These are phyloP conservation scores for Silene noctiflora DNA, from an alignment of 179 eudicot species.

Conservation along the genomic window DNA sequence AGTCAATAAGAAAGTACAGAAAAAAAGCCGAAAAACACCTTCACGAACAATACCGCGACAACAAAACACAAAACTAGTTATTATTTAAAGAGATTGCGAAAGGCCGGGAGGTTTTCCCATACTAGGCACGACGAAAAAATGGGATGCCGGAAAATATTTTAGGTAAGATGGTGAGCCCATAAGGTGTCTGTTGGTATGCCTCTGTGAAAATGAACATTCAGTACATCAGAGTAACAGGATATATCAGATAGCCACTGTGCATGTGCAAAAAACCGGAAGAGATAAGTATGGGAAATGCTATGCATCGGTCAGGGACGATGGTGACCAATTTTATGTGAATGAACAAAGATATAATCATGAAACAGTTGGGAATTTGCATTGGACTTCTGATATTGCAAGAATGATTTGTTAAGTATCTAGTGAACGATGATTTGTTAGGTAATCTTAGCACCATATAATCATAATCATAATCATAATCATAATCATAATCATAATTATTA, in stretches of 20 bases:
- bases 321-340: background rate
- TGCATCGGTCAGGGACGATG: background rate
- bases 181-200: background rate
- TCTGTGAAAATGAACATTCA: background rate
- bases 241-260: too few relatives aligned
- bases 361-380: too few relatives aligned
- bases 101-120: too few relatives aligned
- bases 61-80: too few relatives aligned
- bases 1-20: too few relatives aligned
- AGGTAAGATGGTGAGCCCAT: background rate
- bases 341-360: background rate
- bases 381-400: background rate
- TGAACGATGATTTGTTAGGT: background rate
- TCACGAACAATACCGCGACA: too few relatives aligned
- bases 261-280: too few relatives aligned
- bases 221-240: too few relatives aligned
- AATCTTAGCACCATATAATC: background rate
- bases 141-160: background rate
- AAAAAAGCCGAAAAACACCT: too few relatives aligned
- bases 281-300: background rate
- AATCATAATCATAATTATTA: constrained; percentile 3
- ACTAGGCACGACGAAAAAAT: background rate
- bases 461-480: too few relatives aligned
- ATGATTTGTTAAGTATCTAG: too few relatives aligned
- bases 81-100: too few relatives aligned